Evolutionary conservation across 768 basidiomycete species (phyloP), one percentile per base, ranked within the genome.

Genomic region (Gyrodon lividus): DNA sequence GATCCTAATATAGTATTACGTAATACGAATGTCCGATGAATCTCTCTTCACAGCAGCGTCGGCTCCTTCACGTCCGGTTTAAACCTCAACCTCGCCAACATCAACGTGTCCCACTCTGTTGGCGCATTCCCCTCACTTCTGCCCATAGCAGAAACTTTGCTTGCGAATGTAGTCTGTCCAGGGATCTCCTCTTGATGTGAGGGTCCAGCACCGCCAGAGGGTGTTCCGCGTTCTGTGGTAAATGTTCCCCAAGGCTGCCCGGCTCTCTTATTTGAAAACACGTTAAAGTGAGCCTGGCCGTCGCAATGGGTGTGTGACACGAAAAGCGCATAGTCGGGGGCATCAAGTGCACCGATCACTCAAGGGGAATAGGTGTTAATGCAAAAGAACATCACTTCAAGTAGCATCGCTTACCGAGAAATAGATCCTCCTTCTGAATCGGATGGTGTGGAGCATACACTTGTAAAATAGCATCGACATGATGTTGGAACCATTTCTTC

Each of bases 211-310:
- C 65, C 57, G 19, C 73, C 74, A 4, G 67, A 67, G 9, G 72
- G 61, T 8, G 73, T 59, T 13, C 79, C 74, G 0, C 73, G 76
- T 63, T 85, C 78, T 43, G 80, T 78, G 3, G 82, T 80, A 64
- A 89, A 90, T 14, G 76, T 76, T 6, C 90, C 90, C 90, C 90
- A 93, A 2, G 82, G 78, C 39, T 82, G 77, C 4, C 83, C 82
- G 26, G 62, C 60, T 50, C 69, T 74, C 3, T 78, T 70, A 12
- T 68, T 55, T 3, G 79, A 70, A 61, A 81, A 84, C 12, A 89
- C 83, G 51, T 87, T 86, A 71, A 92, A 91, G 62, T 85, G 81
- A 5, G 75, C 80, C 76, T 86, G 59, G 4, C 82, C 77, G 57
- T 84, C 78, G 2, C 76, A 79, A 67, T 89, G 86, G 51, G 74